Percentiles rank a stretch among this genome's conserved stretches.
phyloP scores from a whole-genome alignment of 371 early-diverging fungal genomes.

The Mucor piriformis region DNA sequence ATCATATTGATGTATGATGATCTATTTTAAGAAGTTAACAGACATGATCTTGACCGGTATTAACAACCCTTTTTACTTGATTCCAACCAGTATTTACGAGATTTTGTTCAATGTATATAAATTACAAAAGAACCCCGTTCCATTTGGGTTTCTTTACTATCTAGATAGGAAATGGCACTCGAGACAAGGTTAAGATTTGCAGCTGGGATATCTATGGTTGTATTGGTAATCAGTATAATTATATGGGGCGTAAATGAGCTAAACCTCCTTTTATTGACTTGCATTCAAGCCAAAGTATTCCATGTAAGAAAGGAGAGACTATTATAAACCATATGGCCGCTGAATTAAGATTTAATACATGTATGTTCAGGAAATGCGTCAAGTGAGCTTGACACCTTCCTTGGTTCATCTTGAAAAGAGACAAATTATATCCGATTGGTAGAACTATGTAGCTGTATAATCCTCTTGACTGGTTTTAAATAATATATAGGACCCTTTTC shows the following conservation, averaged over 20 bases:
- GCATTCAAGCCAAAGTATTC: slow-evolving; percentile 25
- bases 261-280: slow-evolving; percentile 6
- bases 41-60: neutral
- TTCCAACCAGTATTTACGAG: neutral
- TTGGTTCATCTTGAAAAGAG: neutral
- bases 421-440: slow-evolving; percentile 10
- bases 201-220: neutral
- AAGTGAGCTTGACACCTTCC: neutral
- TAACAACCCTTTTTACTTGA: neutral
- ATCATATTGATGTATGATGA: no score
- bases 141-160: neutral
- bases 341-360: neutral
- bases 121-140: neutral
- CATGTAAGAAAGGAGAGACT: slow-evolving; percentile 14
- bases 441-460: no score
- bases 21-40: no score
- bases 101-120: neutral
- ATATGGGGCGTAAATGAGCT: neutral
- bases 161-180: neutral
- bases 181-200: neutral
- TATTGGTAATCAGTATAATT: neutral
- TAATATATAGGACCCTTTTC: neutral
- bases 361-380: slow-evolving; percentile 7
- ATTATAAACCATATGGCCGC: neutral
- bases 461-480: neutral